A percentile compares a stretch with the other conserved stretches of the same genome.
These are phyloP conservation scores for Eutrema yunnanense DNA, from an alignment of 345 rosid species.

Conservation along the genomic window DNA sequence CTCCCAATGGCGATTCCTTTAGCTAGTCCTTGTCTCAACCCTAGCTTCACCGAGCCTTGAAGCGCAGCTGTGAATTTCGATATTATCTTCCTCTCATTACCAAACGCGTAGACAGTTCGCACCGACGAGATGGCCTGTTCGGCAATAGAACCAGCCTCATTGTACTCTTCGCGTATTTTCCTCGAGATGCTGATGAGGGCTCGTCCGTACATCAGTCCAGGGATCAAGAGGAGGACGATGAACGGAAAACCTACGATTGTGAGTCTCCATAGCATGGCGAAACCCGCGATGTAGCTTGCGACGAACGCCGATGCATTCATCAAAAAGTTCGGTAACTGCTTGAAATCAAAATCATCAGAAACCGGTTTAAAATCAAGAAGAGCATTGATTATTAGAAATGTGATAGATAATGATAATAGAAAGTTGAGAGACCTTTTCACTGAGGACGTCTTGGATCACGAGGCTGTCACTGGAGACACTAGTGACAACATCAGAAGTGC, in stretches of 20 bases:
- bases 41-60: conserved; percentile 75
- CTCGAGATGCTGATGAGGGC: conserved; percentile 74
- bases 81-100: conserved; percentile 75
- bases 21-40: conserved; percentile 84
- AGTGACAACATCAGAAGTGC: conserved; percentile 81
- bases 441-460: conserved; percentile 90
- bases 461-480: conserved; percentile 90
- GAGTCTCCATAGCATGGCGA: conserved; percentile 80
- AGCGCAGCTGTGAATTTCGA: conserved; percentile 71
- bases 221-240: conserved; percentile 76
- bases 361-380: conserved; percentile 34
- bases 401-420: not conserved
- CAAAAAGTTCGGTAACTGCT: conserved; percentile 77
- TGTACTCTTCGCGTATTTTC: conserved; percentile 81
- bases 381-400: not conserved
- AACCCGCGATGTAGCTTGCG: conserved; percentile 78
- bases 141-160: conserved; percentile 75
- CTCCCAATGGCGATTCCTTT: conserved; percentile 88
- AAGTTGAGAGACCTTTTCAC: conserved; percentile 66
- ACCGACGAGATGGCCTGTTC: conserved; percentile 86
- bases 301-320: conserved; percentile 70
- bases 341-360: conserved; percentile 34
- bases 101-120: conserved; percentile 74
- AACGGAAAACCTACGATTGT: conserved; percentile 77
- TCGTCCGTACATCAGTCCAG: conserved; percentile 84